A percentile compares a stretch with the other conserved stretches of the same genome.
Conservation (phyloP, 495 filamentous ascomycete genomes). For the Jackrogersella minutella region DNA sequence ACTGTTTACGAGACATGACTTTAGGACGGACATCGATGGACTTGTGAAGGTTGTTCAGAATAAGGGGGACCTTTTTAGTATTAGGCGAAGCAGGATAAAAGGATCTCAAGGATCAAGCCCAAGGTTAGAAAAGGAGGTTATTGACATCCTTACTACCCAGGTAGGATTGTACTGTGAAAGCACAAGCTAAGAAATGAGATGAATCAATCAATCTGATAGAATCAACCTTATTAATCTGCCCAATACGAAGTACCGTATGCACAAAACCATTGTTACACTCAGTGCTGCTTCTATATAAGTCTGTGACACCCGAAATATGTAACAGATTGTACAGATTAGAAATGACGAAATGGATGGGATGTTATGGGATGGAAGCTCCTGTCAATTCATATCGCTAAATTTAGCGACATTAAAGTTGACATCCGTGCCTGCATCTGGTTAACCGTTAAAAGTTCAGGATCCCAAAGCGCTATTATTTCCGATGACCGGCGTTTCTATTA, state of each 20-base stretch:
- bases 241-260: no score
- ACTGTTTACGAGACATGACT: constrained; percentile 17
- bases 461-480: constrained; percentile 3
- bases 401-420: background rate
- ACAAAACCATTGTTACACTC: background rate
- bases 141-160: no score
- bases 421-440: background rate
- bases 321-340: no score
- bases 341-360: background rate
- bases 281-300: no score
- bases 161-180: no score
- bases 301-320: no score
- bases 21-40: background rate
- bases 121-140: background rate
- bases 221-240: no score
- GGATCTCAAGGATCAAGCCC: background rate
- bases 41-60: background rate
- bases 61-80: background rate
- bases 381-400: constrained; percentile 12
- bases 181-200: background rate
- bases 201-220: no score
- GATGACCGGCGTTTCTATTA: constrained; percentile 2
- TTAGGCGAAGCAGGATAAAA: background rate
- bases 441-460: background rate
- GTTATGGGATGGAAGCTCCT: background rate